Percentiles rank a stretch among this genome's conserved stretches.
phyloP scores from a whole-genome alignment of 2,329 filamentous ascomycete species.

The Gliomastix tumulicola region DNA sequence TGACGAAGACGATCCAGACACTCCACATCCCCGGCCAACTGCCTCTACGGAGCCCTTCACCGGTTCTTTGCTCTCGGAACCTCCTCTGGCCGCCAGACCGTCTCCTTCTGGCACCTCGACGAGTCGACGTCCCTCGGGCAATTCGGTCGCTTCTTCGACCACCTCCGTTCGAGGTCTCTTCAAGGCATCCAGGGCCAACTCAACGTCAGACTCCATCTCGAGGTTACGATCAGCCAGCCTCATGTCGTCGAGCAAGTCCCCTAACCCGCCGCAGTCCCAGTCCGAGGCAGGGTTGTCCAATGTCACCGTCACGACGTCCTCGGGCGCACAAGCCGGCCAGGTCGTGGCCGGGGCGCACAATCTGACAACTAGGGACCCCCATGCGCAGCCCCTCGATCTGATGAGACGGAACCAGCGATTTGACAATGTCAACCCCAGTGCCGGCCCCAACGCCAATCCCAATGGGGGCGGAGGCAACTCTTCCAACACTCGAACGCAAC shows the following conservation, averaged over 20 bases:
- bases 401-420: slow-evolving; percentile 33
- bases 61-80: no score
- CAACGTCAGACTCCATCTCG: no score
- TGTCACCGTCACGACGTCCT: slow-evolving; percentile 47
- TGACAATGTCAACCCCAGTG: slow-evolving; percentile 23
- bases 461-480: no score
- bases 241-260: slow-evolving; percentile 36
- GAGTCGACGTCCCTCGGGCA: slow-evolving; percentile 68
- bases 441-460: no score
- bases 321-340: slow-evolving; percentile 30
- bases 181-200: no score
- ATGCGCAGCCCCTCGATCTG: slow-evolving; percentile 34
- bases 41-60: no score
- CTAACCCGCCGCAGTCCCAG: slow-evolving; percentile 26
- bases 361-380: slow-evolving; percentile 34
- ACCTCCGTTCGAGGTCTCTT: no score
- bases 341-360: slow-evolving; percentile 36
- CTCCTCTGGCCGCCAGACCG: slow-evolving; percentile 34
- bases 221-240: no score
- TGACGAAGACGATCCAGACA: no score
- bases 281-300: slow-evolving; percentile 44
- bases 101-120: slow-evolving; percentile 46
- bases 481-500: slow-evolving; percentile 33
- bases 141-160: slow-evolving; percentile 68
- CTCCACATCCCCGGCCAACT: no score